Evolutionary conservation across 257 asterid genomes (phyloP).

Genomic region (Sherardia arvensis): DNA sequence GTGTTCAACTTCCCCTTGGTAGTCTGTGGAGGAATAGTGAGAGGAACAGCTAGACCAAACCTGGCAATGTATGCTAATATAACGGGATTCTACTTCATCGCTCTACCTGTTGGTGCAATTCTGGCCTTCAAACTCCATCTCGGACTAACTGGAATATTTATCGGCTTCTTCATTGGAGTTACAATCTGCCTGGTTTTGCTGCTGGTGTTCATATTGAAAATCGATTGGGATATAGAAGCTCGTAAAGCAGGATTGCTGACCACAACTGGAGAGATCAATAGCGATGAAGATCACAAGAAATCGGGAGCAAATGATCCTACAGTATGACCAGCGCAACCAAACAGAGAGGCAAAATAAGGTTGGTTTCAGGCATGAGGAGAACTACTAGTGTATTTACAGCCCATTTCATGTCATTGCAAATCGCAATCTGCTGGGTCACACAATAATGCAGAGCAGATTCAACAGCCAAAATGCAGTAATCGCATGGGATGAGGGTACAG

Average conservation of each 20-base stretch:
- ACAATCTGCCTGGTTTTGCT: slow-evolving; percentile 47
- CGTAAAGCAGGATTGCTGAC: slow-evolving; percentile 35
- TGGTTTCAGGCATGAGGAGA: background rate
- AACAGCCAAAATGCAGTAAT: background rate
- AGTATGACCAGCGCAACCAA: slow-evolving; percentile 2
- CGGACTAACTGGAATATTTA: slow-evolving; percentile 65
- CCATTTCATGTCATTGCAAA: background rate
- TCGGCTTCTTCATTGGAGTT: slow-evolving; percentile 60
- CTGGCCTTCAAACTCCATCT: slow-evolving; percentile 45
- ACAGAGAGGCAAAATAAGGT: background rate
- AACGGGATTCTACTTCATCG: slow-evolving; percentile 61
- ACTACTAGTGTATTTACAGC: background rate
- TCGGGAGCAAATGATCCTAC: background rate
- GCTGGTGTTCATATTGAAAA: slow-evolving; percentile 43
- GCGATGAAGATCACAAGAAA: slow-evolving; percentile 14
- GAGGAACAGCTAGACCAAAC: slow-evolving; percentile 85
- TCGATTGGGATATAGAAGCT: slow-evolving; percentile 68
- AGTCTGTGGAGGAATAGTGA: slow-evolving; percentile 79
- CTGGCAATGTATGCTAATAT: slow-evolving; percentile 65
- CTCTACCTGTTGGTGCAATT: slow-evolving; percentile 54
- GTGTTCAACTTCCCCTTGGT: slow-evolving; percentile 67
- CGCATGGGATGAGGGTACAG: background rate
- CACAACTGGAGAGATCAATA: slow-evolving; percentile 2
- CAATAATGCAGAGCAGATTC: background rate
- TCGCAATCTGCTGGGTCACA: background rate